phyloP scores from a whole-genome alignment of 2,329 filamentous ascomycete species.

The Botrytis cinerea region DNA sequence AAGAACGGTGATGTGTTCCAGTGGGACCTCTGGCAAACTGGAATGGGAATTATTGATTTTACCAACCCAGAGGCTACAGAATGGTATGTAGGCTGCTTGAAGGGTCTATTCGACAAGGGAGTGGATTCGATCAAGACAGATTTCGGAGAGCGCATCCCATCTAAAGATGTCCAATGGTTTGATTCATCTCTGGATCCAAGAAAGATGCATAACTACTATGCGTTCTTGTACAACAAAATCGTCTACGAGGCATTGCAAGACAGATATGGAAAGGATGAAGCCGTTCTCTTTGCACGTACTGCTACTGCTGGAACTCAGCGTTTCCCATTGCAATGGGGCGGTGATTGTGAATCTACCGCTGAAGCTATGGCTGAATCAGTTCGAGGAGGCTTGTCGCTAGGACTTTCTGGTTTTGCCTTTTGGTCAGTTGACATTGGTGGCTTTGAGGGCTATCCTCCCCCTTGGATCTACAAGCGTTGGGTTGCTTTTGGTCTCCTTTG shows the following conservation, averaged over 20 bases:
- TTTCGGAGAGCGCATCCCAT: slow-evolving; percentile 63
- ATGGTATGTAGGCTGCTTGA: slow-evolving; percentile 57
- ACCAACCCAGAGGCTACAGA: slow-evolving; percentile 59
- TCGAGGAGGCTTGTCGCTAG: slow-evolving; percentile 58
- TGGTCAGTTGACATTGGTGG: slow-evolving; percentile 65
- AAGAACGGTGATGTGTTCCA: slow-evolving; percentile 61
- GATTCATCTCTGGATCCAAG: slow-evolving; percentile 52
- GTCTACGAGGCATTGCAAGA: slow-evolving; percentile 57
- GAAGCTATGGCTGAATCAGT: slow-evolving; percentile 64
- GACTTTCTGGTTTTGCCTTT: slow-evolving; percentile 59
- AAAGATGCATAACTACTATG: slow-evolving; percentile 66
- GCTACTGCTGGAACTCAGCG: slow-evolving; percentile 60
- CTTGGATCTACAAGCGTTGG: slow-evolving; percentile 64
- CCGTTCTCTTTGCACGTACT: slow-evolving; percentile 59
- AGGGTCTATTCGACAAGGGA: slow-evolving; percentile 58
- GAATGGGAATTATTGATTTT: slow-evolving; percentile 64
- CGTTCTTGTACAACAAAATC: slow-evolving; percentile 61
- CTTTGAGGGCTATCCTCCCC: slow-evolving; percentile 60
- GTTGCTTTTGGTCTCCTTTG: slow-evolving; percentile 64
- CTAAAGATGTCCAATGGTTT: slow-evolving; percentile 55
- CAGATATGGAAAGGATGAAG: slow-evolving; percentile 51
- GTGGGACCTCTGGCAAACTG: slow-evolving; percentile 65
- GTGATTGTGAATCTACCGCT: slow-evolving; percentile 63
- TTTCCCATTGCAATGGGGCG: slow-evolving; percentile 62
- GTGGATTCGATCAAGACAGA: slow-evolving; percentile 65